These are phyloP conservation scores for Myrica gale DNA, from an alignment of 306 rosid genomes.

Conservation along the genomic window DNA sequence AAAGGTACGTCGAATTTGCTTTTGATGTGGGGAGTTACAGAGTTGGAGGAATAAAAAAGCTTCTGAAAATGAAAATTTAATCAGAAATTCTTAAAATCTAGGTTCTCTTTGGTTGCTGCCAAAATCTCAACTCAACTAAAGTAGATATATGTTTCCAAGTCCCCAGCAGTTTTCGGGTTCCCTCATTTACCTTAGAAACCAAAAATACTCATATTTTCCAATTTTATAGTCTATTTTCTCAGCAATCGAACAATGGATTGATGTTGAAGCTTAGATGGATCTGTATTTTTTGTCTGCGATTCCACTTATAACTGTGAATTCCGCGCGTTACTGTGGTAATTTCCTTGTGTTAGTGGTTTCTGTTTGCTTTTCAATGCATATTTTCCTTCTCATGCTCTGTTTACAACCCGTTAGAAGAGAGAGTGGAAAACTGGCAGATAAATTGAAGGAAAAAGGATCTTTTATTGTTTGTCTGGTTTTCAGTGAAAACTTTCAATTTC, in stretches of 20 bases:
- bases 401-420: no score
- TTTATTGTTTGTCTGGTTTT: no score
- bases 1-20: constrained; percentile 51
- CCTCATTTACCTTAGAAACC: no score
- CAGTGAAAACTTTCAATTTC: no score
- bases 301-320: constrained; percentile 19
- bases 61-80: constrained; percentile 8
- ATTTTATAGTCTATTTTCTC: constrained; percentile 1
- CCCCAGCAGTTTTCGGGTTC: no score
- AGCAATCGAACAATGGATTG: constrained; percentile 17
- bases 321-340: constrained; percentile 12
- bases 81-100: constrained; percentile 8
- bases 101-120: constrained; percentile 27
- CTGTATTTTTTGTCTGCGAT: constrained; percentile 11
- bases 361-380: constrained; percentile 12
- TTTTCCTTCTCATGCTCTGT: neutral
- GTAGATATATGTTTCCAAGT: no score
- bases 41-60: constrained; percentile 10
- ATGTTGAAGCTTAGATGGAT: constrained; percentile 29
- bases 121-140: neutral
- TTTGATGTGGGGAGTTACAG: constrained; percentile 10
- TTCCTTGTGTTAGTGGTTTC: constrained; percentile 16
- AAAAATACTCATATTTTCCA: neutral
- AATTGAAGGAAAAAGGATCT: no score
- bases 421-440: no score